phyloP scores from a whole-genome alignment of 495 filamentous ascomycete genomes.

The Aeminium ludgeri region DNA sequence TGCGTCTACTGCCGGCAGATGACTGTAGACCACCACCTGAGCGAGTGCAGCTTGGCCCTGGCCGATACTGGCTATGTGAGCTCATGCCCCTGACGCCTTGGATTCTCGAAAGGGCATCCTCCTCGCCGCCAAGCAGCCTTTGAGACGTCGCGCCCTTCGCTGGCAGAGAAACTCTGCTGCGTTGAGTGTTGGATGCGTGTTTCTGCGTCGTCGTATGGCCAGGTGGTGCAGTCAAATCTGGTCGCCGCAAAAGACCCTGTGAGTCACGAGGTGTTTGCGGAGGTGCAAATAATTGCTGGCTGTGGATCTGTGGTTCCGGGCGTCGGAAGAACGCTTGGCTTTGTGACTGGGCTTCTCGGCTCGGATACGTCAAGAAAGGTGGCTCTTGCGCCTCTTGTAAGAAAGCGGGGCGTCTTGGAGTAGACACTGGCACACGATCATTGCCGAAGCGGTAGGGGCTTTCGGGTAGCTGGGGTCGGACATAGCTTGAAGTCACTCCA shows the following conservation, averaged over 20 bases:
- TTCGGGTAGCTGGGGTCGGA: too few relatives aligned
- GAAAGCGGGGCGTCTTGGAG: neutral
- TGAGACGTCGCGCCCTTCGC: neutral
- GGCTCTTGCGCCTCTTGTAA: neutral
- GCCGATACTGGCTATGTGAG: slow-evolving; percentile 1
- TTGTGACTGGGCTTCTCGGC: neutral
- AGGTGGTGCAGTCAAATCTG: slow-evolving; percentile 2
- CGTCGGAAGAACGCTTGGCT: neutral
- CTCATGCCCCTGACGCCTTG: slow-evolving; percentile 10
- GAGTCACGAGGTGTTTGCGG: slow-evolving; percentile 1
- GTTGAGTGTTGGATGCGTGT: neutral
- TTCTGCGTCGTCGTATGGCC: neutral
- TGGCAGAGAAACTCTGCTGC: slow-evolving; percentile 1
- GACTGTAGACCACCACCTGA: neutral
- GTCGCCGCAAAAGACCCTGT: slow-evolving; percentile 9
- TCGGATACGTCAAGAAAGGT: neutral
- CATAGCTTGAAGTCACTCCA: too few relatives aligned
- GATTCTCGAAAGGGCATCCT: slow-evolving; percentile 5
- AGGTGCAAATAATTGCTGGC: neutral
- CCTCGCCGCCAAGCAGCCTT: neutral
- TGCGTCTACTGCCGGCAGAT: slow-evolving; percentile 1
- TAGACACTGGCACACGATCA: too few relatives aligned
- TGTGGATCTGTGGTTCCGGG: neutral
- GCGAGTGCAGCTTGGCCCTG: neutral
- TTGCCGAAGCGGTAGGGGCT: too few relatives aligned